Base-by-base conservation (phyloP, 495 filamentous ascomycete genomes). In the Oidiodendron maius region DNA sequence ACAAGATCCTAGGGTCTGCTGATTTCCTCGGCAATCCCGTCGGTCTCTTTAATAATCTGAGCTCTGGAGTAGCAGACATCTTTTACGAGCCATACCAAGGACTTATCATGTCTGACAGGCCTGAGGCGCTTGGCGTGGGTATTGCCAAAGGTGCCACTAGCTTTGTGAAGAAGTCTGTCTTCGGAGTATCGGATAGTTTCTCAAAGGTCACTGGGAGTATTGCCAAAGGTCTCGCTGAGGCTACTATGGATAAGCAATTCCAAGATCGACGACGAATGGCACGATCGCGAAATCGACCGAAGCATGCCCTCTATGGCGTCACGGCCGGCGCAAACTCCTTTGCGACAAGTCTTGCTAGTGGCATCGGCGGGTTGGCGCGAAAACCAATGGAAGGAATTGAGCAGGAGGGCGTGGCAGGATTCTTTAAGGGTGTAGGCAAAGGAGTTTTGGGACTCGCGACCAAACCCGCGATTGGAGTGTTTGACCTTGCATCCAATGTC, bases 21-120 rank as follows among this genome's bases (percentile, higher is more conserved):
- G 93, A 98, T 66, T 96, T 98, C 76, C 74, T 98, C n/a, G 93
- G 93, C 26, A 98, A 98, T 60, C 93, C 93, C 0, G 93, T 98
- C 32, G 93, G 93, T 32, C 74, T 98, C 32, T 98, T 98, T 78
- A 97, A 95, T 70, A 98, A 91, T 57, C 83, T 98, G 69, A 94
- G 88, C 65, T 96, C 93, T 30, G 93, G 93, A 42, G 87, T 98
- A 26, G 87, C 87, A 17, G 93, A 94, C 57, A 96, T 98, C 58
- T 98, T 98, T 72, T 98, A 98, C 68, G 93, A 97, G 62, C 93
- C 93, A 16, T 96, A 96, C 63, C 93, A 98, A 71, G 93, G 93
- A 21, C 76, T 98, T 46, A 91, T 96, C 61, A 91, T 91, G 83
- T 94, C 90, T 0, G 94, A 98, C 60, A 75, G 84, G 43, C 93